These are phyloP conservation scores for Trichoderma sp. DNA, from an alignment of 2,329 filamentous ascomycete genomes.

Conservation along the genomic window DNA sequence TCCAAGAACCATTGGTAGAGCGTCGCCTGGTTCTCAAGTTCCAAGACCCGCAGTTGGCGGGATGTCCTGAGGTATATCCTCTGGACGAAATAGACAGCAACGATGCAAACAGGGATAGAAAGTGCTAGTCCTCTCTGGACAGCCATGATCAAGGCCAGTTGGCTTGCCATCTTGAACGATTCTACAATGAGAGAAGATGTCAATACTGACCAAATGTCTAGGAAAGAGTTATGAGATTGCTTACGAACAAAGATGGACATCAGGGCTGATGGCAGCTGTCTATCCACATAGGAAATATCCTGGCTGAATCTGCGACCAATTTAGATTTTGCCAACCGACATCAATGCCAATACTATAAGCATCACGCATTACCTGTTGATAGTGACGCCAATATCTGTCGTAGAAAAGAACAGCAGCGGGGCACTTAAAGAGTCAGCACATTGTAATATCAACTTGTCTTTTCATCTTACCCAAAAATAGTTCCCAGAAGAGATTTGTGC, in stretches of 20 bases:
- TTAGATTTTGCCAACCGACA: neutral
- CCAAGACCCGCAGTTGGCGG: conserved; percentile 56
- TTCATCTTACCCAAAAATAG: conserved; percentile 14
- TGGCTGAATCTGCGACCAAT: conserved; percentile 40
- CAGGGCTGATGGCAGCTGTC: conserved; percentile 39
- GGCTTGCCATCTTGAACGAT: conserved; percentile 43
- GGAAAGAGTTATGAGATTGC: neutral
- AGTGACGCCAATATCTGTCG: conserved; percentile 42
- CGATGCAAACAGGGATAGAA: conserved; percentile 43
- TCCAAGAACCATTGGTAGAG: conserved; percentile 47
- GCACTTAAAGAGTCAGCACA: conserved; percentile 34
- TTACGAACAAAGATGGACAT: conserved; percentile 32
- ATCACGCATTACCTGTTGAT: conserved; percentile 37
- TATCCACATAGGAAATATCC: conserved; percentile 46
- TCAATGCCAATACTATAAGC: neutral
- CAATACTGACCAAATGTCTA: neutral
- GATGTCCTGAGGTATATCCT: conserved; percentile 51
- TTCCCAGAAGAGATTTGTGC: conserved; percentile 24
- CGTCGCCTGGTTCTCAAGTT: conserved; percentile 55
- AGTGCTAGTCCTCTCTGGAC: conserved; percentile 48
- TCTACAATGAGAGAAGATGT: conserved; percentile 29
- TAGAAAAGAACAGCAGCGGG: conserved; percentile 43
- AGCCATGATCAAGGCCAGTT: conserved; percentile 48
- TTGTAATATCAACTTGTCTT: neutral
- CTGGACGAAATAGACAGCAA: conserved; percentile 33